Conservation (phyloP, 140 eudicot species). For the Cichorium intybus region DNA sequence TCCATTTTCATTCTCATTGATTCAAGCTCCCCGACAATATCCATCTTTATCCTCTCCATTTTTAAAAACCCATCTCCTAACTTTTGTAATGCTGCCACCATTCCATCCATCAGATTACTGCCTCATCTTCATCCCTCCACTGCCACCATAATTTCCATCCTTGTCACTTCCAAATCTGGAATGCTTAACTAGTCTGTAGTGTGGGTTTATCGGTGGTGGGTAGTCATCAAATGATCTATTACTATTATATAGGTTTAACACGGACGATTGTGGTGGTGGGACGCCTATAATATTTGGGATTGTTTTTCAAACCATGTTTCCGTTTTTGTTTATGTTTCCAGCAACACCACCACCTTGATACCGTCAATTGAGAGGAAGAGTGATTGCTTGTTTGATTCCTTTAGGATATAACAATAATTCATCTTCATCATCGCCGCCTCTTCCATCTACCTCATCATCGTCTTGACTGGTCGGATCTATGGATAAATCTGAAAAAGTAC, state of each 20-base stretch:
- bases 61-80: too few relatives aligned
- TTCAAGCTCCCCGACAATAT: too few relatives aligned
- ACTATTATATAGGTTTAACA: neutral
- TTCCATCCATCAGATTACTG: slow-evolving; percentile 18
- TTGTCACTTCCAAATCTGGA: slow-evolving; percentile 26
- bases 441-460: slow-evolving; percentile 30
- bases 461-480: neutral
- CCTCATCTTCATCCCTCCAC: slow-evolving; percentile 22
- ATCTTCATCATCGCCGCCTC: slow-evolving; percentile 28
- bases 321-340: neutral
- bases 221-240: slow-evolving; percentile 11
- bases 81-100: too few relatives aligned
- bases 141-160: slow-evolving; percentile 13
- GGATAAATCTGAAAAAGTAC: slow-evolving; percentile 30
- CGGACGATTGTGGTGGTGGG: neutral
- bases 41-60: too few relatives aligned
- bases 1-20: too few relatives aligned
- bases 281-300: slow-evolving; percentile 21
- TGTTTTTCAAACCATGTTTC: slow-evolving; percentile 42
- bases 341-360: too few relatives aligned
- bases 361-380: too few relatives aligned
- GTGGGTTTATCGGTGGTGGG: slow-evolving; percentile 18
- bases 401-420: too few relatives aligned
- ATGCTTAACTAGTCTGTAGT: slow-evolving; percentile 27
- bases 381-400: too few relatives aligned